These are phyloP conservation scores for Crassisporium funariophilum DNA, from an alignment of 768 basidiomycete genomes.

Conservation along the genomic window DNA sequence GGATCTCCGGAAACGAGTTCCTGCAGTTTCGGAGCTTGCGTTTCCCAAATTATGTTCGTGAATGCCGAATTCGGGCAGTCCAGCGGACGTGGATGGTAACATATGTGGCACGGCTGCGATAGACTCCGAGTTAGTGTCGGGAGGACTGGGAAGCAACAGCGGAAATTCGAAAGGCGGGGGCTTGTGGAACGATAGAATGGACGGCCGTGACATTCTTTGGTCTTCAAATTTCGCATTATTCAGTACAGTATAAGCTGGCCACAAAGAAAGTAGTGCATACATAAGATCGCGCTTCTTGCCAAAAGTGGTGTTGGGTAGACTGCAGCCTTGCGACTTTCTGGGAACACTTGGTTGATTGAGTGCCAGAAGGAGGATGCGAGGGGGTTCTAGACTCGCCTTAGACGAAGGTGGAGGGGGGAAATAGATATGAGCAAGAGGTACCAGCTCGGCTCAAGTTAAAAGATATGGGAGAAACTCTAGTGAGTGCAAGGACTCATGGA, in stretches of 20 bases:
- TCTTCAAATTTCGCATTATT: too few relatives aligned
- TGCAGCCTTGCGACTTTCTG: too few relatives aligned
- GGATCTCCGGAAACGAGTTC: constrained; percentile 41
- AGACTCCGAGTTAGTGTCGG: constrained; percentile 38
- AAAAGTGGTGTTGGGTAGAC: too few relatives aligned
- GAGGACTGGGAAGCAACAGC: constrained; percentile 40
- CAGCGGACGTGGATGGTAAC: constrained; percentile 6
- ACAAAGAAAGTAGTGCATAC: too few relatives aligned
- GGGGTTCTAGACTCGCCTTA: constrained; percentile 3
- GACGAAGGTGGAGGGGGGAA: constrained; percentile 5
- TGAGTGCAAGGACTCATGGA: too few relatives aligned
- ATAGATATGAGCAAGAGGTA: constrained; percentile 12
- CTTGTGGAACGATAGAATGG: constrained; percentile 45
- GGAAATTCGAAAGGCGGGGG: constrained; percentile 49
- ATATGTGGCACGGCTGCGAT: constrained; percentile 11
- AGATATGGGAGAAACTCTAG: background rate
- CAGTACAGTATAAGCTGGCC: too few relatives aligned
- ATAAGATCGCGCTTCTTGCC: too few relatives aligned
- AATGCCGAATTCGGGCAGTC: constrained; percentile 16
- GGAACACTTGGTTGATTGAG: too few relatives aligned
- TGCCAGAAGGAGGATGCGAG: background rate
- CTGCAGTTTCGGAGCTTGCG: constrained; percentile 31
- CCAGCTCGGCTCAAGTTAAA: constrained; percentile 8
- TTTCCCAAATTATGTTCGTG: constrained; percentile 16
- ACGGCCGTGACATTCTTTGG: constrained; percentile 51